Base-by-base conservation (phyloP, 331 rosid genomes). In the Cydonia oblonga region DNA sequence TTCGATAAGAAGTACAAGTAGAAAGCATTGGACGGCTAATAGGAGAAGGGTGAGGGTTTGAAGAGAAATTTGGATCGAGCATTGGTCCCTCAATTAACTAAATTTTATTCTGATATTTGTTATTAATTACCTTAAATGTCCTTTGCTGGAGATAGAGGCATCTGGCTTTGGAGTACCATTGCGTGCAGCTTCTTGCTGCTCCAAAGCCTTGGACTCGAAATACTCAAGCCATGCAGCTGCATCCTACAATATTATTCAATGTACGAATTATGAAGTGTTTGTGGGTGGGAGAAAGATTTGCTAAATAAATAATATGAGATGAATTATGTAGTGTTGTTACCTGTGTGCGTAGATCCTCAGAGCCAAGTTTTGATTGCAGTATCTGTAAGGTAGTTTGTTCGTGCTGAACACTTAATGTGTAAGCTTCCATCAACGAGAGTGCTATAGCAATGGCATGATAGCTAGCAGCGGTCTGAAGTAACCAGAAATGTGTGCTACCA, bases 221-320 rank as follows among this genome's bases (percentile, higher is more conserved):
- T 93, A 93, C 84, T 93, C 98, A 6, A 93, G 96, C 98, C 98
- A 93, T 65, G 98, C 98, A 78, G 97, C 93, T 35, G 98, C 97
- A 82, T 93, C 98, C 98, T 93, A 79, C 51, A 81, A 73, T 68
- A 57, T 59, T 77, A 57, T 51, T 78, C 68, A 28, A 32, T 33
- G 40, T 9, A 71, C 16, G 19, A 54, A 57, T 11, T 16, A 38
- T 16, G 19, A 24, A 35, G 12, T 25, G 22, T 14, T 6, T 57
- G 63, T 58, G 4, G 16, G 38, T 54, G 18, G 7, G 23, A 61
- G 83, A 72, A 83, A 67, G 62, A 32, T 74, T 66, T 16, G 22
- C 59, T 19, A 35, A 23, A 51, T 24, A 35, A 23, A 51, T 23
- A 68, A 54, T 38, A 42, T 49, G 63, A 59, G 46, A 32, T 68